Base-by-base conservation (phyloP, 2,329 filamentous ascomycete species). In the Fusarium sp. region DNA sequence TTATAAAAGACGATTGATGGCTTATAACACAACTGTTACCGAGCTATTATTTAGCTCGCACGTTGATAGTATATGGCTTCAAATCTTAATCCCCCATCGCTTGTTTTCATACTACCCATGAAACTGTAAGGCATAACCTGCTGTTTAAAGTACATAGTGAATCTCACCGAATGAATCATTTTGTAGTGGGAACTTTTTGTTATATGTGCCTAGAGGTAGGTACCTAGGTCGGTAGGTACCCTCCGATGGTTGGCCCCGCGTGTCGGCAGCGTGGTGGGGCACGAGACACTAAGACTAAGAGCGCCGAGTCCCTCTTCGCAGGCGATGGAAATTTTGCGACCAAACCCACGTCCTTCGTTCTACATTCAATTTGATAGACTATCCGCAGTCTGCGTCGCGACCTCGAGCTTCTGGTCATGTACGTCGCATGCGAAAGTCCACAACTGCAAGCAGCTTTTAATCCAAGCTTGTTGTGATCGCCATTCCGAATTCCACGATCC, bases 211-310 rank as follows among this genome's bases (percentile, higher is more conserved):
- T 30, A 13, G 24, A 24, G 24, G 24, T 24, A 24, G 24, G 24
- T 24, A 24, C 24, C 24, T 24, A 24, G 24, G 24, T 24, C 24
- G 16, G 11, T n/a, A 18, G 12, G 45, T 29, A n/a, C 13, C 25
- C 24, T 49, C n/a, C n/a, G 47, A 34, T 58, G 57, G 59, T 18
- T 69, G 60, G 47, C 66, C 68, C 58, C 51, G 67, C 63, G 56
- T 58, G 67, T 67, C 59, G 66, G 66, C 66, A 74, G 64, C 29
- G 58, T 73, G 74, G 74, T 75, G 74, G 74, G 74, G 74, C 62
- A 76, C 74, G 74, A 76, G 54, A 46, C 22, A 54, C 43, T 46
- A 63, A 34, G 22, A 51, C 49, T 52, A 41, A 57, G 48, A 54
- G 45, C 41, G 46, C 25, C 46, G 48, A 55, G 67, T 70, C 67